These are phyloP conservation scores for Fusarium siculi DNA, from an alignment of 2,329 filamentous ascomycete genomes.

Conservation along the genomic window DNA sequence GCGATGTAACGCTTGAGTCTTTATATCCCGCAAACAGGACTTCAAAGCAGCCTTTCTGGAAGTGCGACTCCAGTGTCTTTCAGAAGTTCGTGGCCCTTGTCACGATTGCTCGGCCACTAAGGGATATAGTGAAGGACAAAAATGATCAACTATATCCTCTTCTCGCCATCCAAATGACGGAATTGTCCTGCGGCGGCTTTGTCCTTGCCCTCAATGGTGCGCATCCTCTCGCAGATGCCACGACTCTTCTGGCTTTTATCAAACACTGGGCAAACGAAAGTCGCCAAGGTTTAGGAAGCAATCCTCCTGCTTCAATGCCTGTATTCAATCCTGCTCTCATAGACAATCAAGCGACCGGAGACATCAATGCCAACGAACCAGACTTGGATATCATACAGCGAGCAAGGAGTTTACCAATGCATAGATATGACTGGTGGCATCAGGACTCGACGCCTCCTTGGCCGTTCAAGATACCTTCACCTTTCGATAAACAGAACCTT, in stretches of 20 bases:
- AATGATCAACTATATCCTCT: background rate
- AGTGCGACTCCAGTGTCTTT: constrained; percentile 8
- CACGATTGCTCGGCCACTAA: background rate
- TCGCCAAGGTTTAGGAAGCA: background rate
- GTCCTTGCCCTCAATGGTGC: constrained; percentile 29
- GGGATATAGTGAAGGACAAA: background rate
- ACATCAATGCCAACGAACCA: constrained; percentile 25
- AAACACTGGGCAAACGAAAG: constrained; percentile 38
- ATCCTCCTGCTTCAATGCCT: fast-evolving
- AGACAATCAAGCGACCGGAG: constrained; percentile 27
- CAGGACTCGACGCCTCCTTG: constrained; percentile 19
- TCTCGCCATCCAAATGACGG: constrained; percentile 36
- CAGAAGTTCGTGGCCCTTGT: constrained; percentile 10
- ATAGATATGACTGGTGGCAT: constrained; percentile 44
- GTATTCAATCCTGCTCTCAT: constrained; percentile 25
- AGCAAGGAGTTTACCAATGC: constrained; percentile 27
- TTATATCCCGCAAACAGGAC: constrained; percentile 20
- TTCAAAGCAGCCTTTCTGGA: constrained; percentile 17
- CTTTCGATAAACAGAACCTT: constrained; percentile 9
- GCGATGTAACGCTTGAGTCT: constrained; percentile 8
- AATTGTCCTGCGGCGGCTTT: constrained; percentile 38
- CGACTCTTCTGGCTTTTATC: constrained; percentile 30
- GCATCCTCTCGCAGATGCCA: constrained; percentile 42
- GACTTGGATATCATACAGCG: constrained; percentile 9
- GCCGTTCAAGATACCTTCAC: constrained; percentile 1